Evolutionary conservation across 2,329 filamentous ascomycete species (phyloP).

Genomic region (Colletotrichum coccodes): DNA sequence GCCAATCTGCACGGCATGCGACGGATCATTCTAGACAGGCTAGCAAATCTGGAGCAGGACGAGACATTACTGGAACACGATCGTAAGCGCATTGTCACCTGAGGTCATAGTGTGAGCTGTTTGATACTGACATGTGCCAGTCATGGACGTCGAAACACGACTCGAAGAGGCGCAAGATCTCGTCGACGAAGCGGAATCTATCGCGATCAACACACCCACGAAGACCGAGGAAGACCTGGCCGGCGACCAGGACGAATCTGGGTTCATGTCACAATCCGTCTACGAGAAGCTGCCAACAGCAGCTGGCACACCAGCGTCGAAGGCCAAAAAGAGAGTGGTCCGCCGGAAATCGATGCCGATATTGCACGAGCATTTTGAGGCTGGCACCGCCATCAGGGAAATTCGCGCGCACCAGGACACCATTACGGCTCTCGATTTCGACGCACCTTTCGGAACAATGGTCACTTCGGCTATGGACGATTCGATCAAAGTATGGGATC

Average conservation of each 20-base stretch:
- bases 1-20: slow-evolving; percentile 93
- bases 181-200: slow-evolving; percentile 66
- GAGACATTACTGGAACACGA: slow-evolving; percentile 92
- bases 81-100: slow-evolving; percentile 60
- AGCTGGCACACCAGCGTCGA: slow-evolving; percentile 59
- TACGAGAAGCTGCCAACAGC: slow-evolving; percentile 86
- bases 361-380: slow-evolving; percentile 92
- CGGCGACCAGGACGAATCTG: slow-evolving; percentile 60
- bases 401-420: slow-evolving; percentile 88
- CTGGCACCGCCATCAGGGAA: slow-evolving; percentile 88
- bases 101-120: neutral
- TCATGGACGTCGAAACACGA: slow-evolving; percentile 70
- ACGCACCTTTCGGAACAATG: slow-evolving; percentile 95
- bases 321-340: slow-evolving; percentile 64
- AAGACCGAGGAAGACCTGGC: slow-evolving; percentile 65
- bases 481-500: slow-evolving; percentile 94
- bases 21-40: slow-evolving; percentile 86
- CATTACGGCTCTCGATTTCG: slow-evolving; percentile 93
- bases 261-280: slow-evolving; percentile 97
- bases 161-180: slow-evolving; percentile 71
- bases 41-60: slow-evolving; percentile 89
- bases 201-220: slow-evolving; percentile 61
- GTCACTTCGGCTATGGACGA: slow-evolving; percentile 94
- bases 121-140: slow-evolving; percentile 53
- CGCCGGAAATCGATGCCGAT: slow-evolving; percentile 91